Base-by-base conservation (phyloP, 352 stramenopile species). In the Phytophthora aleatoria region DNA sequence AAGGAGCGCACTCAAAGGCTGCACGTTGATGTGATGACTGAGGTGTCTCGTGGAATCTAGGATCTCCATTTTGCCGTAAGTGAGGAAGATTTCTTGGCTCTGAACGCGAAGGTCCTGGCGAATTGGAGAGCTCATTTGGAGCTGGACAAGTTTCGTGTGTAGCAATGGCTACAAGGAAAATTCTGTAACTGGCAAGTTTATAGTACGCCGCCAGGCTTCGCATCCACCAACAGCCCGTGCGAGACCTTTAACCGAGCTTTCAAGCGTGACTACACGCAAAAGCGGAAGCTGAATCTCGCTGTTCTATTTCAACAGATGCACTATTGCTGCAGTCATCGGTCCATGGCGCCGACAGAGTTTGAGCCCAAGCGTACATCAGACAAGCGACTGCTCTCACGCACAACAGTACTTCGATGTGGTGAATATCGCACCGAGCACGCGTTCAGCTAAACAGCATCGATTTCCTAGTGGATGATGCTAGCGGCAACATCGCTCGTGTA, bases 161-260 rank as follows among this genome's bases (percentile, higher is more conserved):
- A 62, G 35, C 55, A 62, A 41, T 62, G 43, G 44, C 9, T 62
- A 1, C 5, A n/a, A 9, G 11, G 35, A 16, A n/a, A 41, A 10
- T 41, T n/a, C n/a, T 16, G 35, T 12, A 41, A 16, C 35, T 41
- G 35, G 5, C 11, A n/a, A 12, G 5, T n/a, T 12, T 41, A 16
- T 16, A 3, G n/a, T 2, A 41, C 35, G 1, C 31, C 31, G 1
- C 33, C 35, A 2, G 35, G 35, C 3, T 41, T 41, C n/a, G 35
- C 35, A n/a, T 16, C 35, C 5, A 41, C 10, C 2, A 41, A 41
- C 35, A 41, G 16, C 8, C 35, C 35, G 3, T 41, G 35, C 5
- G 35, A 41, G 9, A 41, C 35, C 2, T 41, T 41, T 9, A 41
- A 41, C 12, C 6, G 35, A 41, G 35, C 35, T 10, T 41, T 16